Evolutionary conservation across 306 rosid species (phyloP), one percentile per base, ranked within the genome.

Genomic region (Ochetophila trinervis): DNA sequence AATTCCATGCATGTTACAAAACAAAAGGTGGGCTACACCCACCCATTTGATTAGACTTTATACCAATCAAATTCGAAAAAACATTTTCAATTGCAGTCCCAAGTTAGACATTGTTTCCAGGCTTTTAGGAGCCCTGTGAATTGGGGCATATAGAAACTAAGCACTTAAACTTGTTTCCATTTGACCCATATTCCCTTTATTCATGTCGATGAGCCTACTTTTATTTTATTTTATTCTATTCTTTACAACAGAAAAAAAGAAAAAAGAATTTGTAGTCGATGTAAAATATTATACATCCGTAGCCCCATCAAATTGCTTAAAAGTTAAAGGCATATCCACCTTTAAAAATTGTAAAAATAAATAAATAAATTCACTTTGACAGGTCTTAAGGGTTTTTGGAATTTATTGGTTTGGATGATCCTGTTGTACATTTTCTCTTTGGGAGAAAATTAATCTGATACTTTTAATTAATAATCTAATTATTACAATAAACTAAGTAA

Each of bases 81-180:
- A 27, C 32, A 27, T 27, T 27, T 4, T 27, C 32, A n/a, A n/a
- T n/a, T n/a, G n/a, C n/a, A 1, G 32, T 27, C 32, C 32, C 32
- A 27, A 27, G n/a, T n/a, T n/a, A 27, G 32, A 18, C 14, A 58
- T 11, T 18, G 6, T 22, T 20, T 23, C 66, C 66, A 62, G 66
- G 40, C 54, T 44, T 62, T 45, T 62, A 35, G 66, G 66, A 62
- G 54, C 66, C 37, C 44, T 54, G 40, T 37, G 49, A 32, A 30
- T 19, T 42, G 54, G 58, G 63, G 65, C 66, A 57, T 57, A 58
- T 57, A 5, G 47, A 56, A 45, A 24, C 49, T 15, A 22, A 23
- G 22, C 66, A 62, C 66, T 62, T 44, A 44, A 62, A 23, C 36
- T 17, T 22, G 7, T 13, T 62, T 3, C 34, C 64, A 60, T 35